These are phyloP conservation scores for Amanita thiersii DNA, from an alignment of 768 basidiomycete genomes.

Conservation along the genomic window DNA sequence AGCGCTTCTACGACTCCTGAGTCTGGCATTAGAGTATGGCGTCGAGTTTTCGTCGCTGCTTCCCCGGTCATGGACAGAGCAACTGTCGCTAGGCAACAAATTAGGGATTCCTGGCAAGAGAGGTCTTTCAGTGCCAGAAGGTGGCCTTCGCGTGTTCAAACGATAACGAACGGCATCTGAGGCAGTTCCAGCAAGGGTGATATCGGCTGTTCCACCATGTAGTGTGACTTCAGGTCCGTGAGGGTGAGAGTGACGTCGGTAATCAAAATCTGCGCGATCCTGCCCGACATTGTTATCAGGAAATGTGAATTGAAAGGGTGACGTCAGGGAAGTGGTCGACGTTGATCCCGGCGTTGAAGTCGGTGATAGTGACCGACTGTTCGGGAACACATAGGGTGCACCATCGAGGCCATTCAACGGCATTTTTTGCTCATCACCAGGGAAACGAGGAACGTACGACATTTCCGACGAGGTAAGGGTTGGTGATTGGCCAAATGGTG, in stretches of 20 bases:
- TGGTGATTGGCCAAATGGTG: slow-evolving; percentile 38
- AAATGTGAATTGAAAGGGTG: slow-evolving; percentile 62
- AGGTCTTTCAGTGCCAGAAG: slow-evolving; percentile 39
- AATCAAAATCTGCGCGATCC: slow-evolving; percentile 60
- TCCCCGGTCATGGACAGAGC: slow-evolving; percentile 41
- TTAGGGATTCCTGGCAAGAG: slow-evolving; percentile 30
- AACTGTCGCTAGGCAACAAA: slow-evolving; percentile 42
- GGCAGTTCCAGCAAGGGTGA: slow-evolving; percentile 44
- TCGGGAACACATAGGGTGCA: slow-evolving; percentile 51
- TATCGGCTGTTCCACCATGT: slow-evolving; percentile 68
- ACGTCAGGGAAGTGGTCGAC: slow-evolving; percentile 56
- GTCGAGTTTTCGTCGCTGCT: slow-evolving; percentile 50
- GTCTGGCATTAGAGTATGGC: slow-evolving; percentile 31
- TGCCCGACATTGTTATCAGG: slow-evolving; percentile 43
- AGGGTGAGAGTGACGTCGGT: slow-evolving; percentile 46
- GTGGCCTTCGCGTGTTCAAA: slow-evolving; percentile 38
- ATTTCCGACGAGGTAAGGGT: slow-evolving; percentile 32
- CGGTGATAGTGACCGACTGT: slow-evolving; percentile 68
- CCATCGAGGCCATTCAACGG: slow-evolving; percentile 42
- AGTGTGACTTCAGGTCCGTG: slow-evolving; percentile 58
- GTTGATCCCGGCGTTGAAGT: slow-evolving; percentile 53
- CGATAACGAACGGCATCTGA: slow-evolving; percentile 57
- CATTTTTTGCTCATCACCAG: slow-evolving; percentile 51
- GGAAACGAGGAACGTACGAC: slow-evolving; percentile 34
- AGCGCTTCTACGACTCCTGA: slow-evolving; percentile 40